Conservation (phyloP, 306 rosid genomes). For the Glycyrrhiza uralensis region DNA sequence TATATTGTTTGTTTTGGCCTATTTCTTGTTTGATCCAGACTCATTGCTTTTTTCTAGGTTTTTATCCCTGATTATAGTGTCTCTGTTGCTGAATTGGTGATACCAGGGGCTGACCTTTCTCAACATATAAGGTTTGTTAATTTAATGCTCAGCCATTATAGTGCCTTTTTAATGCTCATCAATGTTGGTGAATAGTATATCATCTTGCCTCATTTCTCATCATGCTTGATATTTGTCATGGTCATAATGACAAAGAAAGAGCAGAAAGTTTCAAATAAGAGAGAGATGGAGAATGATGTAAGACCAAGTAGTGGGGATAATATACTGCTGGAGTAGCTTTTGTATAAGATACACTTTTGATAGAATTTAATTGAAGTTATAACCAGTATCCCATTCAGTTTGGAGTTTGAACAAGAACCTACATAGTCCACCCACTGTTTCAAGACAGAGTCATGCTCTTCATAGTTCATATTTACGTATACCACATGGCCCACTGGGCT, state of each 20-base stretch:
- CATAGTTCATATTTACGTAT: too few species aligned
- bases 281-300: background rate
- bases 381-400: background rate
- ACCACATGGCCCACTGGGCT: background rate
- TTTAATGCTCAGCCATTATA: constrained; percentile 1
- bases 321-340: background rate
- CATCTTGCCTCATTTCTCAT: background rate
- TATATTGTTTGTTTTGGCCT: background rate
- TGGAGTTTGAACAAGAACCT: background rate
- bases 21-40: constrained; percentile 13
- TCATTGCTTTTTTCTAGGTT: constrained; percentile 44
- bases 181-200: constrained; percentile 12
- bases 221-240: constrained; percentile 10
- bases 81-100: constrained; percentile 73
- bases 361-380: background rate
- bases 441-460: background rate
- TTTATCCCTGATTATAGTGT: constrained; percentile 78
- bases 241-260: constrained; percentile 9
- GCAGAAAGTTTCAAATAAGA: constrained; percentile 1
- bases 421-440: background rate
- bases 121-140: constrained; percentile 63
- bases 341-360: background rate
- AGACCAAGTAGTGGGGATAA: background rate
- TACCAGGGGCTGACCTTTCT: constrained; percentile 78
- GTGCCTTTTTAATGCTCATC: background rate